Percentiles rank a stretch among this genome's conserved stretches.
These are phyloP conservation scores for Sherardia arvensis DNA, from an alignment of 257 asterid genomes.

Conservation along the genomic window DNA sequence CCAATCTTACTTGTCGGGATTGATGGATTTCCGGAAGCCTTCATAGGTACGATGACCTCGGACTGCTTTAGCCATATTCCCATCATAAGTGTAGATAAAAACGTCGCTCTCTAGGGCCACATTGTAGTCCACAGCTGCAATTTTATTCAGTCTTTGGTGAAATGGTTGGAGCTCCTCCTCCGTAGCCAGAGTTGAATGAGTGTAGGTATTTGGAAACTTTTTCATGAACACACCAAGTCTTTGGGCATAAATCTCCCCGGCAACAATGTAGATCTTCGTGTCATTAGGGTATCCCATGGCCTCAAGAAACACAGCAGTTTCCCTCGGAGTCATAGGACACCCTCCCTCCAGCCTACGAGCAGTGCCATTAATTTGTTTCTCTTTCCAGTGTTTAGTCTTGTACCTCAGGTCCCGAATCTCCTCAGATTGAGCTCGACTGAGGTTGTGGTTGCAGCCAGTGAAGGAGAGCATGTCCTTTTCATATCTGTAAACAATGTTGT, in stretches of 20 bases:
- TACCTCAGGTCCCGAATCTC: constrained; percentile 24
- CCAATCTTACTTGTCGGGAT: constrained; percentile 27
- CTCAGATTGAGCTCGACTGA: constrained; percentile 16
- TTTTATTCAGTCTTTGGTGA: constrained; percentile 17
- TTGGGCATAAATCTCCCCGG: constrained; percentile 25
- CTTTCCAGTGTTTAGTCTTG: constrained; percentile 30
- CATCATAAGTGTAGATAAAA: constrained; percentile 32
- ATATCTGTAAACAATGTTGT: constrained; percentile 15
- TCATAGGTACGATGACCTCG: constrained; percentile 32
- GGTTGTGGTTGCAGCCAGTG: constrained; percentile 41
- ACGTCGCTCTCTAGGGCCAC: constrained; percentile 31
- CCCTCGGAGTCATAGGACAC: constrained; percentile 42
- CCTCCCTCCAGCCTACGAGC: constrained; percentile 19
- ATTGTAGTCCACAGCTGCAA: constrained; percentile 35
- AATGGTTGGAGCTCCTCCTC: constrained; percentile 24
- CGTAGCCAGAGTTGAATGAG: constrained; percentile 31
- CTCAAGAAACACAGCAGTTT: constrained; percentile 32
- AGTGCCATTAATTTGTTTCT: constrained; percentile 30
- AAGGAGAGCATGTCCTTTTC: constrained; percentile 46
- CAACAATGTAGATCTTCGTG: constrained; percentile 27
- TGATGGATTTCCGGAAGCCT: constrained; percentile 30
- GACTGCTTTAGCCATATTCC: constrained; percentile 42
- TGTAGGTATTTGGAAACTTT: constrained; percentile 25
- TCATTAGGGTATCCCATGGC: constrained; percentile 28
- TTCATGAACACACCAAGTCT: constrained; percentile 12